A percentile compares a stretch with the other conserved stretches of the same genome.
phyloP scores from a whole-genome alignment of 805 yeast genomes.

The Saccharomycopsis fermentans region DNA sequence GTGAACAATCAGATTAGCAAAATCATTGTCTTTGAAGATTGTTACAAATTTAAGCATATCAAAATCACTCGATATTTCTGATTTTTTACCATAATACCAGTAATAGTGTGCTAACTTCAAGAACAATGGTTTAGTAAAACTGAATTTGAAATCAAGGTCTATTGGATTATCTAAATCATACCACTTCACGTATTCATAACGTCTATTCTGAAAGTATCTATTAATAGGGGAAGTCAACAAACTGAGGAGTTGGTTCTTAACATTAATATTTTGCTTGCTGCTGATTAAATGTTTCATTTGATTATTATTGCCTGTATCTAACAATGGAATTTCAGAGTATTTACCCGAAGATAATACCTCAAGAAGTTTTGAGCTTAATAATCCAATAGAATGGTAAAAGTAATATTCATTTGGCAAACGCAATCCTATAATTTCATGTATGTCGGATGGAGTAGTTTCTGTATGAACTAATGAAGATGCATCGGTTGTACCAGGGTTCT shows the following conservation, averaged over 20 bases:
- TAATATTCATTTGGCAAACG: conserved; percentile 78
- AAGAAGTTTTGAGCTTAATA: conserved; percentile 51
- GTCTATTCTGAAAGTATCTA: conserved; percentile 76
- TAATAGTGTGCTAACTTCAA: conserved; percentile 24
- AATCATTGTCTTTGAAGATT: conserved; percentile 48
- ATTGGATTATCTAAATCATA: conserved; percentile 37
- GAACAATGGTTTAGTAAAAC: conserved; percentile 33
- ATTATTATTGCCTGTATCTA: conserved; percentile 50
- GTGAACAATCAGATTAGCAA: conserved; percentile 27
- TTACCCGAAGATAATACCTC: conserved; percentile 59
- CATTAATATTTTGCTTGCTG: conserved; percentile 33
- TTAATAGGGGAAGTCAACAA: conserved; percentile 62
- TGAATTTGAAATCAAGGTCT: conserved; percentile 46
- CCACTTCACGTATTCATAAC: conserved; percentile 46
- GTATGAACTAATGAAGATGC: background rate
- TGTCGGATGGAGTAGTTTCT: conserved; percentile 54
- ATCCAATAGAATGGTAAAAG: conserved; percentile 72
- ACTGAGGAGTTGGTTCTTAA: conserved; percentile 52
- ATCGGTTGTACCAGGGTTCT: conserved; percentile 10
- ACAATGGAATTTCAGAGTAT: conserved; percentile 51
- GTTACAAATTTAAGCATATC: conserved; percentile 22
- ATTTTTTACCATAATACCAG: conserved; percentile 1
- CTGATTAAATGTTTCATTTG: conserved; percentile 49
- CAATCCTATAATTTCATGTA: conserved; percentile 74
- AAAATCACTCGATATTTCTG: conserved; percentile 22